phyloP scores from a whole-genome alignment of 2,329 filamentous ascomycete genomes.

The Ophiostoma himal-ulmi region DNA sequence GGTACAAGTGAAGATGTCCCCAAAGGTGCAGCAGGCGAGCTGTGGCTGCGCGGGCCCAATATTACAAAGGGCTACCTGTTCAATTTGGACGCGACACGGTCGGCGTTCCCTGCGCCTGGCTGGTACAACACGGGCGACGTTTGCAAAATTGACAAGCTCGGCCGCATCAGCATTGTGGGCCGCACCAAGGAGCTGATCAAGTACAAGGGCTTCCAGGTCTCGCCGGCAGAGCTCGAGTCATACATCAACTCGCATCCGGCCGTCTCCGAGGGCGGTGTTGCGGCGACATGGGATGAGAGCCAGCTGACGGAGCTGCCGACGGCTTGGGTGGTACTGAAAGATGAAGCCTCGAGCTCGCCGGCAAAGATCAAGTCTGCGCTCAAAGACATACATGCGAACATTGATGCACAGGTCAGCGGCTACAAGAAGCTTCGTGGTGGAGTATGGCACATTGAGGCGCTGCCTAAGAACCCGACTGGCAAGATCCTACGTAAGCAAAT shows the following conservation, averaged over 20 bases:
- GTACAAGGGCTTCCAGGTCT: slow-evolving; percentile 40
- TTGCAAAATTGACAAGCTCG: slow-evolving; percentile 34
- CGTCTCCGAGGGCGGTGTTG: slow-evolving; percentile 36
- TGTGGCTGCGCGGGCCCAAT: not conserved
- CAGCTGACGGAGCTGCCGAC: slow-evolving; percentile 37
- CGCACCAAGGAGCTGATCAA: slow-evolving; percentile 40
- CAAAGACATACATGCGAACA: slow-evolving; percentile 31
- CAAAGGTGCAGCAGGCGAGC: not conserved
- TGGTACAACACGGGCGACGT: slow-evolving; percentile 46
- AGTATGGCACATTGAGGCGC: slow-evolving; percentile 32
- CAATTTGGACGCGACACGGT: slow-evolving; percentile 36
- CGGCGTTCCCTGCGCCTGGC: slow-evolving; percentile 35
- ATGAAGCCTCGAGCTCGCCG: slow-evolving; percentile 7
- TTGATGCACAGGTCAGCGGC: slow-evolving; percentile 37
- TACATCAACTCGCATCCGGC: slow-evolving; percentile 35
- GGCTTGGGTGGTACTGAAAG: slow-evolving; percentile 36
- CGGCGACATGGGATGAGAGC: slow-evolving; percentile 35
- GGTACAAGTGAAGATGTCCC: not conserved
- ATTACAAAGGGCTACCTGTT: slow-evolving; percentile 35
- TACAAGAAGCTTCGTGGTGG: slow-evolving; percentile 40
- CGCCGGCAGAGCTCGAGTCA: slow-evolving; percentile 35
- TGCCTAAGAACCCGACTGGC: slow-evolving; percentile 37
- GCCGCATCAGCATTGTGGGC: slow-evolving; percentile 35
- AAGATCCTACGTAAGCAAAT: slow-evolving; percentile 32
- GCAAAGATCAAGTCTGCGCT: slow-evolving; percentile 25